These are phyloP conservation scores for Amanita exitialis DNA, from an alignment of 768 basidiomycete genomes.

Conservation along the genomic window DNA sequence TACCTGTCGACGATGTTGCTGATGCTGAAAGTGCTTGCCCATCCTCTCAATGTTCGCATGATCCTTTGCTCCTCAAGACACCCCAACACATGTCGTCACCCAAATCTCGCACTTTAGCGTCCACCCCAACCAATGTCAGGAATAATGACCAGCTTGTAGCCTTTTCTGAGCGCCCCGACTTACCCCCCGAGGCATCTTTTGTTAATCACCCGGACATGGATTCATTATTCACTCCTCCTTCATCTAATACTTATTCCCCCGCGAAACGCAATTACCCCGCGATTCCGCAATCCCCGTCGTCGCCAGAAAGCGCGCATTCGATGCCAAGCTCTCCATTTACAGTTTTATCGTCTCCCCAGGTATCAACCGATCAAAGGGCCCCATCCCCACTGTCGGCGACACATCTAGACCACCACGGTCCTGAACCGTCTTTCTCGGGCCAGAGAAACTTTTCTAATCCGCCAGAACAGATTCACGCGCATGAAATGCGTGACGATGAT, in stretches of 20 bases:
- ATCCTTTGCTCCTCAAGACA: background rate
- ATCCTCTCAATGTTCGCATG: background rate
- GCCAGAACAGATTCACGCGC: slow-evolving; percentile 4
- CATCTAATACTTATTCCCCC: background rate
- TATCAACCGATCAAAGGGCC: background rate
- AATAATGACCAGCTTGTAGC: background rate
- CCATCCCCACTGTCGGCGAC: background rate
- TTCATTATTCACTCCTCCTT: background rate
- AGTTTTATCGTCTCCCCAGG: background rate
- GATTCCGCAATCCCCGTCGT: background rate
- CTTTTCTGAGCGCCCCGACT: background rate
- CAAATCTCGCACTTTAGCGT: background rate
- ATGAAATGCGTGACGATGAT: slow-evolving; percentile 3
- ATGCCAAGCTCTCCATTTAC: background rate
- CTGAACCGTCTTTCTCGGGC: background rate
- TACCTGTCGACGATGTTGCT: background rate
- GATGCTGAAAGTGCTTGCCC: background rate
- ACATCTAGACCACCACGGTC: background rate
- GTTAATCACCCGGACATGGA: background rate
- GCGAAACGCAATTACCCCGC: background rate
- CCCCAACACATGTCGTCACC: background rate
- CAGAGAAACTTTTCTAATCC: background rate
- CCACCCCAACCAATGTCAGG: background rate
- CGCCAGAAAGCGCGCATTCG: background rate
- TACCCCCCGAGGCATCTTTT: background rate